Evolutionary conservation across 257 asterid genomes (phyloP).

Genomic region (Euphrasia confusa): DNA sequence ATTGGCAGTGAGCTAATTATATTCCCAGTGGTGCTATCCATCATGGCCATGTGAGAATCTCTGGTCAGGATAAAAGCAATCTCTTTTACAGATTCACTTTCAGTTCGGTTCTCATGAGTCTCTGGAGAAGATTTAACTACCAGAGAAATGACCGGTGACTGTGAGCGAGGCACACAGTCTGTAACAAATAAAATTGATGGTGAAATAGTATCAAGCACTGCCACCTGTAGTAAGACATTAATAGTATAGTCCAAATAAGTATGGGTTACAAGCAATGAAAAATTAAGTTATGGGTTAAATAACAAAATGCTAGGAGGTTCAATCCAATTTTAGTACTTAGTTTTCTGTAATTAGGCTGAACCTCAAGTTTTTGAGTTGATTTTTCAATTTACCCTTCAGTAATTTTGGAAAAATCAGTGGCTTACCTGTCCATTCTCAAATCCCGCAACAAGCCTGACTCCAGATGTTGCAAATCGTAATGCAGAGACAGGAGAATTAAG

Average conservation of each 20-base stretch:
- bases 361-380: not conserved
- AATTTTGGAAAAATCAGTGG: constrained; percentile 11
- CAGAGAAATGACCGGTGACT: constrained; percentile 54
- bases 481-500: constrained; percentile 65
- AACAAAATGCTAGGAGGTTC: not conserved
- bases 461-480: constrained; percentile 53
- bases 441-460: constrained; percentile 71
- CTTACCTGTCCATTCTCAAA: constrained; percentile 74
- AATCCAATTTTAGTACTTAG: not conserved
- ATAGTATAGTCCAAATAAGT: constrained; percentile 21
- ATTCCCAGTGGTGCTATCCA: constrained; percentile 58
- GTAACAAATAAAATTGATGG: constrained; percentile 64
- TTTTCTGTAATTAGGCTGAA: not conserved
- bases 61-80: constrained; percentile 51
- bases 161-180: constrained; percentile 51
- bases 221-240: constrained; percentile 53
- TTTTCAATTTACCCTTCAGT: not conserved
- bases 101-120: constrained; percentile 31
- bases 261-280: not conserved
- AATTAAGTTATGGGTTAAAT: not conserved
- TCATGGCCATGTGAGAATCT: constrained; percentile 56
- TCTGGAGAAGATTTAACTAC: constrained; percentile 38
- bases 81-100: constrained; percentile 42
- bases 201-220: constrained; percentile 68
- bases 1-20: constrained; percentile 44